Evolutionary conservation across 176 grass and related monocot genomes (phyloP).

Genomic region (Triticum timopheevii): DNA sequence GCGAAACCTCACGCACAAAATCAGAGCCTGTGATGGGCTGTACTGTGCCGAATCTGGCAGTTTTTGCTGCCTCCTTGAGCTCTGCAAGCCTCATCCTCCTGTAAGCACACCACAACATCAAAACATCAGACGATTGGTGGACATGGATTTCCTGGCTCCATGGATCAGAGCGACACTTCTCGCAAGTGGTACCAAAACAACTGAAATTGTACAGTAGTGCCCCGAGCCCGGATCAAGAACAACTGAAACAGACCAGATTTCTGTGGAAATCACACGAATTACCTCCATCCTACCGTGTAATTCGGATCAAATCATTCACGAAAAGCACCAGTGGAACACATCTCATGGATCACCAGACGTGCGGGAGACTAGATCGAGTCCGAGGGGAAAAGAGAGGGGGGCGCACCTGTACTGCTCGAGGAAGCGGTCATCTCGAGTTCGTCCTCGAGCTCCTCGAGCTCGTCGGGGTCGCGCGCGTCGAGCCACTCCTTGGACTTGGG

Average conservation of each 20-base stretch:
- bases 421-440: no score
- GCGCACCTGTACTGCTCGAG: no score
- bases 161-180: no score
- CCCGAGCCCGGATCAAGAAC: conserved; percentile 1
- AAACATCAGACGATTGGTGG: not conserved
- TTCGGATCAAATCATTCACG: not conserved
- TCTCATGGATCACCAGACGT: not conserved
- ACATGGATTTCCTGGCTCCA: not conserved
- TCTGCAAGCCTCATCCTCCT: conserved; percentile 90
- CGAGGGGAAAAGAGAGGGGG: not conserved
- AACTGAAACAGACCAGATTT: not conserved
- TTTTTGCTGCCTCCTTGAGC: conserved; percentile 68
- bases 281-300: not conserved
- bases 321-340: not conserved
- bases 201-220: not conserved
- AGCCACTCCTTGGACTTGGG: conserved; percentile 84
- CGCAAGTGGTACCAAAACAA: not conserved
- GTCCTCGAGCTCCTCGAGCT: no score
- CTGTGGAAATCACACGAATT: conserved; percentile 3
- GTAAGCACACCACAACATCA: conserved; percentile 1
- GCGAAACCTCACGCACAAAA: conserved; percentile 93
- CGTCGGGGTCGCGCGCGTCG: conserved; percentile 42
- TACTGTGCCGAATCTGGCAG: conserved; percentile 57
- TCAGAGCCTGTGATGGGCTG: conserved; percentile 81
- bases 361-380: not conserved